Evolutionary conservation across 345 rosid genomes (phyloP), one percentile per base, ranked within the genome.

Genomic region (Heritiera littoralis): DNA sequence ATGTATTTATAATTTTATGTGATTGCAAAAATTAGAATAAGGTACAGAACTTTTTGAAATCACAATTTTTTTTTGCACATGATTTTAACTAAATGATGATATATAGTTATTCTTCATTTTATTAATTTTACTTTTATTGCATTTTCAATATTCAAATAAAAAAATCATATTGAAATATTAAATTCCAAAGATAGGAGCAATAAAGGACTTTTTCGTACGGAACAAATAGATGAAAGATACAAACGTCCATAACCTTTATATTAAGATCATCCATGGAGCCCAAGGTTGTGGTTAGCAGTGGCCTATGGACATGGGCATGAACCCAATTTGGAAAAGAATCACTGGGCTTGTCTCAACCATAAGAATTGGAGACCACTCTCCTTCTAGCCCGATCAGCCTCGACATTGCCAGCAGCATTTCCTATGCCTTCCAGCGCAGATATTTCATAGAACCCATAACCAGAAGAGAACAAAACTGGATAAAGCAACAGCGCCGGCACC

Each of bases 401-500:
- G 12, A 12, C 17, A 63, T 63, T 5, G 7, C 41, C 41, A 14
- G 48, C 15, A 17, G 4, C 43, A 15, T 43, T 45, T 7, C 45
- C 11, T 40, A 10, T 38, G 48, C 45, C 20, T 66, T 45, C 55
- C 14, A 17, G 0, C 13, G 43, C 76, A 2, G 72, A 40, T 46
- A 45, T 20, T 66, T 35, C 30, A 17, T 15, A 20, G 30, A 52
- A 60, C 38, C 68, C 10, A 6, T 43, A 68, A 30, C 65, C 1
- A 74, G 72, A 68, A 13, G 35, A 40, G 66, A 35, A 40, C 74
- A 74, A 56, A 79, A 77, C 75, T 43, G 82, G 89, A 86, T 84
- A 84, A 68, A 84, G 78, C 83, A 54, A 56, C 23, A 9, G 38
- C 46, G 80, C 70, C 86, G 82, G 83, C 73, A 40, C 64, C 20